Evolutionary conservation across 2,329 filamentous ascomycete species (phyloP).

Genomic region (Diaporthe sp.): DNA sequence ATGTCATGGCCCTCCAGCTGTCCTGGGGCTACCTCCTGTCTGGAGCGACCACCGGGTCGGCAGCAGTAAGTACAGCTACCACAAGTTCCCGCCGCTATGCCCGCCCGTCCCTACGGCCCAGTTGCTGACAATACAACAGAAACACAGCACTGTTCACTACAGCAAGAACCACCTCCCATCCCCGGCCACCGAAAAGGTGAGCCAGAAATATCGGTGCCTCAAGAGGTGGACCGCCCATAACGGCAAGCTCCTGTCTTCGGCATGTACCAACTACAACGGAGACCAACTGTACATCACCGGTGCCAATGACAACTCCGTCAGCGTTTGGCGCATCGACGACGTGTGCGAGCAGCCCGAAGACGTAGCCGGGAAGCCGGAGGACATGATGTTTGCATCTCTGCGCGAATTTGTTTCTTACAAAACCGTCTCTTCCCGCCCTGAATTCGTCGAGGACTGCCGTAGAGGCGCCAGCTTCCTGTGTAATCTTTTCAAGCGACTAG

Average conservation of each 20-base stretch:
- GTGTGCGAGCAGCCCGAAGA: slow-evolving; percentile 55
- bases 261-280: slow-evolving; percentile 77
- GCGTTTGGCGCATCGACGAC: slow-evolving; percentile 84
- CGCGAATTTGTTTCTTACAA: slow-evolving; percentile 92
- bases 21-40: slow-evolving; percentile 89
- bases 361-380: slow-evolving; percentile 58
- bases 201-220: slow-evolving; percentile 58
- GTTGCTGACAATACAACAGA: slow-evolving; percentile 56
- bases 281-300: slow-evolving; percentile 93
- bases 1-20: slow-evolving; percentile 89
- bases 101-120: slow-evolving; percentile 43
- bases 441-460: slow-evolving; percentile 92
- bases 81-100: background rate
- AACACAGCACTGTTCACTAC: slow-evolving; percentile 77
- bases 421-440: slow-evolving; percentile 88
- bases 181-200: slow-evolving; percentile 65
- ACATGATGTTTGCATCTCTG: slow-evolving; percentile 78
- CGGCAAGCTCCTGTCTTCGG: slow-evolving; percentile 89
- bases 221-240: slow-evolving; percentile 74
- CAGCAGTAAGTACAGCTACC: slow-evolving; percentile 73
- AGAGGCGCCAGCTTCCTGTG: slow-evolving; percentile 92
- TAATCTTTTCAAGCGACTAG: slow-evolving; percentile 91
- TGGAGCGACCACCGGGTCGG: slow-evolving; percentile 88
- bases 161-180: slow-evolving; percentile 66
- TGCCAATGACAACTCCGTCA: slow-evolving; percentile 90